Conservation (phyloP, 768 basidiomycete species). For the Termitomyces sp. region DNA sequence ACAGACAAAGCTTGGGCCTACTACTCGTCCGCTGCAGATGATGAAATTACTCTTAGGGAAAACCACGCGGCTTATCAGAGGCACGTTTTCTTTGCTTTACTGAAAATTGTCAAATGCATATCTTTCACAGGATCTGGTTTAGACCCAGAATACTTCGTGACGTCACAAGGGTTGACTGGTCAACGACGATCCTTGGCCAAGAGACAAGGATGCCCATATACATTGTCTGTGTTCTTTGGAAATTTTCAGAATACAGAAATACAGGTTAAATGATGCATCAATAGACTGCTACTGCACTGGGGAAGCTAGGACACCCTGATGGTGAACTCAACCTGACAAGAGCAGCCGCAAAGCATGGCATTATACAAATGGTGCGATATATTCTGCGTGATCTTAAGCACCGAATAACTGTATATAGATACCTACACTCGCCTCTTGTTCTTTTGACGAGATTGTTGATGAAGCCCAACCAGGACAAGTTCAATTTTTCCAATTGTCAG, state of each 20-base stretch:
- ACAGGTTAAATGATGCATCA: background rate
- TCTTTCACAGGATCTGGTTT: conserved; percentile 68
- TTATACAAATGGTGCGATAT: conserved; percentile 43
- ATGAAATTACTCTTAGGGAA: conserved; percentile 86
- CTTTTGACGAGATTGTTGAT: conserved; percentile 94
- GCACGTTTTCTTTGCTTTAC: conserved; percentile 25
- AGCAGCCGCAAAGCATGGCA: conserved; percentile 74
- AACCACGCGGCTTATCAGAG: conserved; percentile 91
- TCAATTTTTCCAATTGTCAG: conserved; percentile 83
- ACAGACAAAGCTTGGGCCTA: conserved; percentile 92
- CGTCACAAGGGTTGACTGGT: conserved; percentile 83
- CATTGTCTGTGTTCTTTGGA: conserved; percentile 43
- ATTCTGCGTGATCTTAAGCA: background rate
- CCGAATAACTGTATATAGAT: conserved; percentile 46
- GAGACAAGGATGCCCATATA: conserved; percentile 74
- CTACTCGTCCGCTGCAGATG: conserved; percentile 95
- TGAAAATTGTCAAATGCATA: background rate
- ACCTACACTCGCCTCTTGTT: conserved; percentile 91
- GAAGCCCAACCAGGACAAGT: conserved; percentile 73
- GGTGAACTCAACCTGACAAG: conserved; percentile 89
- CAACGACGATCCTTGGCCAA: conserved; percentile 76
- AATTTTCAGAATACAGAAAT: too few relatives aligned
- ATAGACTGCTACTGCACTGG: conserved; percentile 76
- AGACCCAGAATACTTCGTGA: conserved; percentile 82
- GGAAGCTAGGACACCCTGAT: conserved; percentile 94